Conservation (phyloP, 441 rosid species). For the Aleurites moluccanus region DNA sequence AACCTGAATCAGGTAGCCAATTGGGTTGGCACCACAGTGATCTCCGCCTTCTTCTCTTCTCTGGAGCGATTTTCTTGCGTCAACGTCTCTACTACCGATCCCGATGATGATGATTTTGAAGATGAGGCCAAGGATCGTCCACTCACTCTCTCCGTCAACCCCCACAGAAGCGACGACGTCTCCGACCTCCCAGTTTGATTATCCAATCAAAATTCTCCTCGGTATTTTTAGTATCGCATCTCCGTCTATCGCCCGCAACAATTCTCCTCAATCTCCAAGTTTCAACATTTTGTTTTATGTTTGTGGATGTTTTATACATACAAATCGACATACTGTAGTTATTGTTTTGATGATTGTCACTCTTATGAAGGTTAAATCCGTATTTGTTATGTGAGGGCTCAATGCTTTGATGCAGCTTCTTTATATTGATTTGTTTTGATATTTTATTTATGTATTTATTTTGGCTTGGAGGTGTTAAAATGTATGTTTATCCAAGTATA, state of each 20-base stretch:
- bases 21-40: slow-evolving; percentile 57
- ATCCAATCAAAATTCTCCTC: neutral
- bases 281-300: neutral
- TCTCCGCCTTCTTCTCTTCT: slow-evolving; percentile 70
- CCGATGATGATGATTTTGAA: slow-evolving; percentile 51
- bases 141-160: slow-evolving; percentile 29
- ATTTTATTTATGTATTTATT: neutral
- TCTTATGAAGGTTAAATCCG: neutral
- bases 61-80: slow-evolving; percentile 72
- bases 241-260: neutral
- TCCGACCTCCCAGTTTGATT: slow-evolving; percentile 37
- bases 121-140: slow-evolving; percentile 45
- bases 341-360: neutral
- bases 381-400: neutral
- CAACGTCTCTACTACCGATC: slow-evolving; percentile 53
- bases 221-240: neutral
- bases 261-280: neutral
- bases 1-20: slow-evolving; percentile 44
- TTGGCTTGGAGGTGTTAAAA: neutral
- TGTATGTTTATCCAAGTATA: neutral
- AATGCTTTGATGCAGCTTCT: neutral
- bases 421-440: neutral
- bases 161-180: slow-evolving; percentile 29
- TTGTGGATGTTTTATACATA: slow-evolving; percentile 15
- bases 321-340: neutral